Conservation (phyloP, 2,329 filamentous ascomycete genomes). For the Phyllosticta paracitricarpa region DNA sequence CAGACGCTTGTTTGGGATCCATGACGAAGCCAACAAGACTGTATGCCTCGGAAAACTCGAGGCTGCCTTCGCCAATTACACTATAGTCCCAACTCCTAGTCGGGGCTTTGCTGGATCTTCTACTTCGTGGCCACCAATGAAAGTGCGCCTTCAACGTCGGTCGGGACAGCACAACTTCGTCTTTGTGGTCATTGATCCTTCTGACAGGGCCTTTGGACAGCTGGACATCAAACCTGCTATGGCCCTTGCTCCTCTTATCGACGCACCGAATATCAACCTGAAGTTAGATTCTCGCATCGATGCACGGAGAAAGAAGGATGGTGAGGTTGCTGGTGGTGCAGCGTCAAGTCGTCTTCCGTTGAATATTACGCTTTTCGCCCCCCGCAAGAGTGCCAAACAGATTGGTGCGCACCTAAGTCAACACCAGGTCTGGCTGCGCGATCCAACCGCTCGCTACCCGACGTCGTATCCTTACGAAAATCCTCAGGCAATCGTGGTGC, state of each 20-base stretch:
- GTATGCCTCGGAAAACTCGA: slow-evolving; percentile 76
- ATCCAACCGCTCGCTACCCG: slow-evolving; percentile 55
- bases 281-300: slow-evolving; percentile 64
- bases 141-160: slow-evolving; percentile 56
- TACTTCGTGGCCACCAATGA: slow-evolving; percentile 63
- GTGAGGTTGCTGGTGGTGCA: slow-evolving; percentile 39
- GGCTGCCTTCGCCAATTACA: slow-evolving; percentile 54
- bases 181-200: slow-evolving; percentile 67
- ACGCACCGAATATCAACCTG: slow-evolving; percentile 52
- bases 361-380: slow-evolving; percentile 64
- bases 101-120: slow-evolving; percentile 49
- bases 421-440: slow-evolving; percentile 55
- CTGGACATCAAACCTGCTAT: slow-evolving; percentile 58
- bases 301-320: slow-evolving; percentile 49
- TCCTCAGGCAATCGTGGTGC: slow-evolving; percentile 10
- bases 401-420: slow-evolving; percentile 61
- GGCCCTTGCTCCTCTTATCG: slow-evolving; percentile 63
- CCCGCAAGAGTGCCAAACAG: slow-evolving; percentile 51
- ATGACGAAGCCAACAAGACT: slow-evolving; percentile 55
- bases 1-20: slow-evolving; percentile 23
- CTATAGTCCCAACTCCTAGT: slow-evolving; percentile 58
- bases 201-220: slow-evolving; percentile 61
- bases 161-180: slow-evolving; percentile 43
- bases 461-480: slow-evolving; percentile 30
- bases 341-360: slow-evolving; percentile 10